These are phyloP conservation scores for Pleurotus platypus DNA, from an alignment of 768 basidiomycete genomes.

Conservation along the genomic window DNA sequence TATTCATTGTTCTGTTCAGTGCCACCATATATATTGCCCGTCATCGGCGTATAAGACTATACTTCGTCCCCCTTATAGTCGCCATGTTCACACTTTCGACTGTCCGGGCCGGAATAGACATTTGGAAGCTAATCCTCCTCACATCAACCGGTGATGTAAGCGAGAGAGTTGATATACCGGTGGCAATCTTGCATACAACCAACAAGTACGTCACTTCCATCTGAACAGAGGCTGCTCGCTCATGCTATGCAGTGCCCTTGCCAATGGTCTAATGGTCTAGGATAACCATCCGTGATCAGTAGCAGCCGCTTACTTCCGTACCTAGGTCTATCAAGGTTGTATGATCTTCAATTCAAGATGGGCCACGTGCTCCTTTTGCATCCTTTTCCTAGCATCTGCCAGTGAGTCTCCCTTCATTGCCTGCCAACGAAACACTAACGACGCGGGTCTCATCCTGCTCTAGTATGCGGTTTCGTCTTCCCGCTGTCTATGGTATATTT, in stretches of 20 bases:
- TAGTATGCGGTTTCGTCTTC: conserved; percentile 2
- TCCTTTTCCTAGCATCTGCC: not conserved
- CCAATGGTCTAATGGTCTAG: too few relatives aligned
- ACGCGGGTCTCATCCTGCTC: not conserved
- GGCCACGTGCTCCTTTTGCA: not conserved
- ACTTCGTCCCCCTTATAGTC: not conserved
- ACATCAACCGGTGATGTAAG: not conserved
- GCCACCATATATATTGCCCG: not conserved
- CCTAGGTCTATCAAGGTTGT: not conserved
- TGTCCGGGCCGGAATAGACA: not conserved
- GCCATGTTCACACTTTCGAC: not conserved
- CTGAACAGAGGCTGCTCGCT: too few relatives aligned
- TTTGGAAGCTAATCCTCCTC: not conserved
- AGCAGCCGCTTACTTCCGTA: not conserved
- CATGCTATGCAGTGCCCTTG: not conserved
- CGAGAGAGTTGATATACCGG: not conserved
- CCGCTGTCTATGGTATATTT: not conserved
- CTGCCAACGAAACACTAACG: too few relatives aligned
- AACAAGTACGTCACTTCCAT: not conserved
- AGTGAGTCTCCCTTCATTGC: not conserved
- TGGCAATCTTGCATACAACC: conserved; percentile 5
- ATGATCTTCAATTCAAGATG: not conserved
- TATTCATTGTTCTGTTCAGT: conserved; percentile 1
- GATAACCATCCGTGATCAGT: too few relatives aligned
- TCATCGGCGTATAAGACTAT: not conserved